Percentiles rank a stretch among this genome's conserved stretches.
These are phyloP conservation scores for Picea engelmannii DNA, from an alignment of 83 land plant species.

Conservation along the genomic window DNA sequence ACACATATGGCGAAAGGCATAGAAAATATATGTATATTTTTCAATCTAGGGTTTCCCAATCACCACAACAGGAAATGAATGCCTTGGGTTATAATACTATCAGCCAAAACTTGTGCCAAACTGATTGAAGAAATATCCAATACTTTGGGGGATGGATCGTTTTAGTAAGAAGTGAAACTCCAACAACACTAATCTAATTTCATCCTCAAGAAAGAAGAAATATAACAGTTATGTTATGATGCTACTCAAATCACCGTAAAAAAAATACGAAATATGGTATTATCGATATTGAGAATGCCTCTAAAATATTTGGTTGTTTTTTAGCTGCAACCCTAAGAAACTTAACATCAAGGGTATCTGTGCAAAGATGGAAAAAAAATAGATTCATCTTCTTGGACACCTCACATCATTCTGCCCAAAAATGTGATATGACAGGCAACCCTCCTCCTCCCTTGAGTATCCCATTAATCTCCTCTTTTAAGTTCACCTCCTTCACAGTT, in stretches of 20 bases:
- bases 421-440: conserved; percentile 57
- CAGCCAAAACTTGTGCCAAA: background rate
- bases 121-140: background rate
- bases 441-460: conserved; percentile 21
- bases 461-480: conserved; percentile 67
- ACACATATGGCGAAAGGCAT: background rate
- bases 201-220: no score
- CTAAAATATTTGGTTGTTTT: conserved; percentile 87
- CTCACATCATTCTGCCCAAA: conserved; percentile 93
- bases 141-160: no score
- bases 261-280: conserved; percentile 83
- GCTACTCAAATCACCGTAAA: conserved; percentile 51
- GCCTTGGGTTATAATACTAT: background rate
- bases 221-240: no score
- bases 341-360: conserved; percentile 64
- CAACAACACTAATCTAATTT: no score
- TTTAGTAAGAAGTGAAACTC: no score
- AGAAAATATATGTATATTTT: no score
- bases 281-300: conserved; percentile 70
- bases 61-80: background rate
- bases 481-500: conserved; percentile 58
- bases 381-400: conserved; percentile 88
- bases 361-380: conserved; percentile 73
- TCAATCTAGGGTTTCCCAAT: background rate
- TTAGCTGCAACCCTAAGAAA: conserved; percentile 94